phyloP scores from a whole-genome alignment of 176 grass and related monocot genomes.

The Raddia guianensis region DNA sequence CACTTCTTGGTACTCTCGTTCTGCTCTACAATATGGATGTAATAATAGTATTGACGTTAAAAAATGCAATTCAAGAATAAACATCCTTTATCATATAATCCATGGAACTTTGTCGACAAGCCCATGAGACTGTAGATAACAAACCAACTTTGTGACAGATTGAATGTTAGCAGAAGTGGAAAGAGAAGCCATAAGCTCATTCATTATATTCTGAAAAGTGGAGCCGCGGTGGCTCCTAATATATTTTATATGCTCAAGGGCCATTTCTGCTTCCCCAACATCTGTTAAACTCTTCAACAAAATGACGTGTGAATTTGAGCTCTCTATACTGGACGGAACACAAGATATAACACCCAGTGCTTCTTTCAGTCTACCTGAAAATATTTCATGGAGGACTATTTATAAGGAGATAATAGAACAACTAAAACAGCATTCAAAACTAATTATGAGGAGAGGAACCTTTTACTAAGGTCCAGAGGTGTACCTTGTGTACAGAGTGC shows the following conservation, averaged over 20 bases:
- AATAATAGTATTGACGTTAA: background rate
- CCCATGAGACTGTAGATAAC: slow-evolving; percentile 52
- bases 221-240: slow-evolving; percentile 46
- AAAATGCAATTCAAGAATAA: slow-evolving; percentile 19
- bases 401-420: background rate
- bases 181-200: slow-evolving; percentile 77
- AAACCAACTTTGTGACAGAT: slow-evolving; percentile 60
- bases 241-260: slow-evolving; percentile 74
- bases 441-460: background rate
- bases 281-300: slow-evolving; percentile 69
- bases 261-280: slow-evolving; percentile 70
- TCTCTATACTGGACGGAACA: slow-evolving; percentile 51
- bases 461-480: background rate
- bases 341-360: slow-evolving; percentile 53
- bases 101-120: slow-evolving; percentile 64
- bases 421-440: background rate
- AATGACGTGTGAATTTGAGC: slow-evolving; percentile 61
- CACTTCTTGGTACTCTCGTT: no score
- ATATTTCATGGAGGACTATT: slow-evolving; percentile 13
- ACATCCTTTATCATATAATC: slow-evolving; percentile 43
- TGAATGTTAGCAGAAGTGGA: slow-evolving; percentile 73
- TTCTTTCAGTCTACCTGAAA: slow-evolving; percentile 59
- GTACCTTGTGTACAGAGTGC: slow-evolving; percentile 80
- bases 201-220: slow-evolving; percentile 55
- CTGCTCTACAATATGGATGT: slow-evolving; percentile 11